Evolutionary conservation across 2,329 filamentous ascomycete species (phyloP), one percentile per base, ranked within the genome.

Genomic region (Pseudogymnoascus sp.): DNA sequence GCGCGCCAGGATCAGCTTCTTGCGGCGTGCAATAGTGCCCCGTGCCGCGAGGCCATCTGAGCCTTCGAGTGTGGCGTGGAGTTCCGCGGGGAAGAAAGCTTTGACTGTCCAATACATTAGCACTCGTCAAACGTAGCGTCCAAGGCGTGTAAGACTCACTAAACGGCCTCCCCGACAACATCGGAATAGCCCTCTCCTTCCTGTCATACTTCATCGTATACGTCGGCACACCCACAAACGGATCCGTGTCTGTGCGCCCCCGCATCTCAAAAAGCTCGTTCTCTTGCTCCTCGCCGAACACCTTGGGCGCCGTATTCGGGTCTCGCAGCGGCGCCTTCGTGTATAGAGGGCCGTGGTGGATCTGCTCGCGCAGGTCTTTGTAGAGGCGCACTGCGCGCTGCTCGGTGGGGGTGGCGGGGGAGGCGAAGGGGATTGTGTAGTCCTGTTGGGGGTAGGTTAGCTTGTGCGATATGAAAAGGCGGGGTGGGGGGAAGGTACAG

Each of bases 291-390:
- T 67, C 77, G 72, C 67, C 78, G 76, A 70, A 81, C 75, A 64
- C 78, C 73, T 63, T 76, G 66, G 54, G 75, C 64, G 65, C 75
- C 64, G 76, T 79, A 1, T 64, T 59, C 62, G 71, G 68, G 36
- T 69, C 67, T 51, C 70, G 70, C 7, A 59, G 29, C 1, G 71
- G 69, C 0, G 72, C 66, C 62, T 71, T 68, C 3, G 72, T 74
- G 73, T 84, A 87, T 66, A 84, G 81, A 0, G 84, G 83, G 0
- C 84, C 84, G 57, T 85, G 80, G 68, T 84, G 83, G 64, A 83
- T 80, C 51, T 77, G 77, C 57, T 81, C 80, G 67, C 82, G 82
- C 4, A 86, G 73, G 1, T 73, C 73, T 6, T 81, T 78, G 69
- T 82, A 83, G 64, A 78, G 72, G 61, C 80, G 75, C 60, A 85